Evolutionary conservation across 2,329 filamentous ascomycete species (phyloP).

Genomic region (Verticillium longisporum): DNA sequence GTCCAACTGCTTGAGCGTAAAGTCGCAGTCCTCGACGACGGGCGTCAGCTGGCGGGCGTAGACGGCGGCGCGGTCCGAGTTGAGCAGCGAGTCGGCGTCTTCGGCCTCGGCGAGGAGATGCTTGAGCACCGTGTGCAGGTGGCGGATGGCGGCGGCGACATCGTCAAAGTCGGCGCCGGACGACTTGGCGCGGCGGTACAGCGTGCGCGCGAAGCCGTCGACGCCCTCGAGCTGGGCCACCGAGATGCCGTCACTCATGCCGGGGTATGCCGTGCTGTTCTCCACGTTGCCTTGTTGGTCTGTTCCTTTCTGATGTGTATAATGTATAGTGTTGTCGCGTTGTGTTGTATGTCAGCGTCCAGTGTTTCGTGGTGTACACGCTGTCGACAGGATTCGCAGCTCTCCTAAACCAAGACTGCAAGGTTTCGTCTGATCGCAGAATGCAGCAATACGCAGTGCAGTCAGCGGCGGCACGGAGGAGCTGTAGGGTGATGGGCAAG

Average conservation of each 20-base stretch:
- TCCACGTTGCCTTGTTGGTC: slow-evolving; percentile 6
- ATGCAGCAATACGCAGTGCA: too few relatives aligned
- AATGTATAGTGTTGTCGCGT: background rate
- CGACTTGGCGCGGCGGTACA: slow-evolving; percentile 47
- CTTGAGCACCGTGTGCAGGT: slow-evolving; percentile 48
- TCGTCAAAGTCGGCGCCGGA: slow-evolving; percentile 42
- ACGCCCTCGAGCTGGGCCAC: slow-evolving; percentile 44
- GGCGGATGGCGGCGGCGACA: slow-evolving; percentile 41
- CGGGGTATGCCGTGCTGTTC: slow-evolving; percentile 1
- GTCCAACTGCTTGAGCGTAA: slow-evolving; percentile 47
- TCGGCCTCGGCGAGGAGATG: slow-evolving; percentile 52
- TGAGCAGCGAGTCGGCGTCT: slow-evolving; percentile 49
- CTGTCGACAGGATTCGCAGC: too few relatives aligned
- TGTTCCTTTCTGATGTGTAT: slow-evolving; percentile 1
- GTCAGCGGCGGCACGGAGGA: too few relatives aligned
- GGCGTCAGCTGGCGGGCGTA: slow-evolving; percentile 43
- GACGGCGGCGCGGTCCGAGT: slow-evolving; percentile 29
- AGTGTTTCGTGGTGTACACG: background rate
- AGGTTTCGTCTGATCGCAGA: too few relatives aligned
- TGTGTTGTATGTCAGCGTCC: background rate
- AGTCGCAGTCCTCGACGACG: slow-evolving; percentile 49
- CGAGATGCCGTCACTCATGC: slow-evolving; percentile 22
- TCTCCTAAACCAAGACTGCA: too few relatives aligned
- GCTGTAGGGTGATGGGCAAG: background rate
- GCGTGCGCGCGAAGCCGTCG: slow-evolving; percentile 46